Evolutionary conservation across 2,329 filamentous ascomycete genomes (phyloP), one percentile per base, ranked within the genome.

Genomic region (Phialophora macrospora): DNA sequence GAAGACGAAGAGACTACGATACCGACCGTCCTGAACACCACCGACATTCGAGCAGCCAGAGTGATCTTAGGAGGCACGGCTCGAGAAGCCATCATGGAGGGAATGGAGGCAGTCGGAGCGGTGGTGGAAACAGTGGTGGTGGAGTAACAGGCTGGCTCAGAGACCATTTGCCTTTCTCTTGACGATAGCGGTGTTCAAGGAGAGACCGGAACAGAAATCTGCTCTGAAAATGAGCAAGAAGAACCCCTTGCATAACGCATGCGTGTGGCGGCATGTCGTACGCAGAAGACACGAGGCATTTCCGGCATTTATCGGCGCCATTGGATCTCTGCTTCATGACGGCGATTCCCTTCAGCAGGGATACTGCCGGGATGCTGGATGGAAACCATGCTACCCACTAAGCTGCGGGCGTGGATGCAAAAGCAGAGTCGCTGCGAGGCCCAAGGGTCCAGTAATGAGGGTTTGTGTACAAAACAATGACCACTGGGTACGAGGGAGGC

Each of bases 131-230:
- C 64, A 41, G 72, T 68, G 62, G 63, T 30, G 60, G 41, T 56
- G 73, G 73, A n/a, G 56, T 76, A 2, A 66, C 71, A 14, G 70
- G 67, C 32, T 76, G 75, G 74, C 65, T 76, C 28, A 71, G 72
- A 64, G 64, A 70, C 58, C 70, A 71, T 60, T 51, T 71, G 34
- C 70, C 70, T 17, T 68, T 68, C 41, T 60, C 66, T 55, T 65
- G 59, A 63, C 17, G 14, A 22, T 22, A 3, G 22, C 24, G 6
- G 26, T 14, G 17, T 55, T 22, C 24, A 55, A 34, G 12, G n/a
- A 54, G 20, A 20, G 24, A 24, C 24, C 34, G 1, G 20, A 22
- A 51, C 24, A n/a, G 38, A 20, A 44, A 26, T 17, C 7, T 51
- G 48, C 48, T 51, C 48, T 51, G 48, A 26, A 24, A 2, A 24